Conservation (phyloP, 495 filamentous ascomycete genomes). For the Neurospora sp. region DNA sequence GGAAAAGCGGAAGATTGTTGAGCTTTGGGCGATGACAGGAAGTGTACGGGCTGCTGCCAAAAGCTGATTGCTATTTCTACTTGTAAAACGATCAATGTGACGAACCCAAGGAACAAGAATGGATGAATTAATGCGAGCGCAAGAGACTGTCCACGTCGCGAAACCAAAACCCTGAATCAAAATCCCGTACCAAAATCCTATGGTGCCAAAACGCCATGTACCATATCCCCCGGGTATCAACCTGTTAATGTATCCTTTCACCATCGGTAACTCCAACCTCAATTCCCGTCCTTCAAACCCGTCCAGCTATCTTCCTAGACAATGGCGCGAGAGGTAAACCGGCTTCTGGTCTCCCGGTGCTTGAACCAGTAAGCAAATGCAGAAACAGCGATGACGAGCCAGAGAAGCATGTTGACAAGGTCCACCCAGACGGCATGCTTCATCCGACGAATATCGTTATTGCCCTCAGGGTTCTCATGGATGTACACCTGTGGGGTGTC, state of each 20-base stretch:
- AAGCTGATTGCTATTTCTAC: neutral
- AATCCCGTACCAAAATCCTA: neutral
- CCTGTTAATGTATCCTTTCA: neutral
- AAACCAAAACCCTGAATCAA: neutral
- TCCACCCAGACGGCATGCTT: constrained; percentile 82
- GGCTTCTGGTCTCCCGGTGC: constrained; percentile 29
- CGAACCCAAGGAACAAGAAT: neutral
- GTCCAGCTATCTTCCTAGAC: constrained; percentile 17
- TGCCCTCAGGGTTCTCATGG: constrained; percentile 49
- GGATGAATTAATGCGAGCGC: neutral
- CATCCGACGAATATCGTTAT: constrained; percentile 58
- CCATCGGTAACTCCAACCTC: neutral
- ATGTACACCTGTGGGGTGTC: constrained; percentile 50
- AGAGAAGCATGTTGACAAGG: constrained; percentile 60
- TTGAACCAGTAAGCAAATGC: constrained; percentile 34
- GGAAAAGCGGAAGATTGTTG: neutral
- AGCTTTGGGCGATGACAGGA: neutral
- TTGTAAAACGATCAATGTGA: neutral
- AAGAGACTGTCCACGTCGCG: neutral
- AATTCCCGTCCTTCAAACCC: neutral
- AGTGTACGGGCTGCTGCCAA: neutral
- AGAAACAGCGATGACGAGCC: constrained; percentile 48
- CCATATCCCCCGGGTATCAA: neutral
- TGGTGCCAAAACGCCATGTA: neutral
- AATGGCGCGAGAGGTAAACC: constrained; percentile 40